phyloP scores from a whole-genome alignment of 1,284 basidiomycete genomes.

The Microstroma glucosiphilum region DNA sequence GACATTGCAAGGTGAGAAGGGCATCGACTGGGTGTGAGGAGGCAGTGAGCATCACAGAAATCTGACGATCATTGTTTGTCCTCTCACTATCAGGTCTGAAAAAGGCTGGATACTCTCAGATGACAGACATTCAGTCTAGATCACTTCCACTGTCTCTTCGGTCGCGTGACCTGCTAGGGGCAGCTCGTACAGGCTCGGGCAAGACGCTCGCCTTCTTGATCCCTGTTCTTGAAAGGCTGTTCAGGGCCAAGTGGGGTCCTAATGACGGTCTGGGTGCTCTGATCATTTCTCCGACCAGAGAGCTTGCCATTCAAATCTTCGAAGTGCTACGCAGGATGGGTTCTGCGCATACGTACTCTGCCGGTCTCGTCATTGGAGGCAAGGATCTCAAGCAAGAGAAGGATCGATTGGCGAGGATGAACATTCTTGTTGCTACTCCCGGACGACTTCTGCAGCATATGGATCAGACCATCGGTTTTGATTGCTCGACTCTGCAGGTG shows the following conservation, averaged over 20 bases:
- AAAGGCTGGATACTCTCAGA: constrained; percentile 40
- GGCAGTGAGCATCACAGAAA: background rate
- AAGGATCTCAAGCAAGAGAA: constrained; percentile 91
- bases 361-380: constrained; percentile 90
- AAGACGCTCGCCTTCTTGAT: constrained; percentile 78
- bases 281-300: constrained; percentile 89
- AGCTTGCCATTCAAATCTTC: constrained; percentile 94
- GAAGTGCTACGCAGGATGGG: constrained; percentile 89
- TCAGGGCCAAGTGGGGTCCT: constrained; percentile 69
- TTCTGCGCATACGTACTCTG: constrained; percentile 82
- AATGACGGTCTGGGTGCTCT: constrained; percentile 82
- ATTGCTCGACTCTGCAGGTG: constrained; percentile 79
- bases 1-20: constrained; percentile 26
- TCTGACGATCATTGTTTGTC: background rate
- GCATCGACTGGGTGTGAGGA: background rate
- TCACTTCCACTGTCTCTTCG: constrained; percentile 40
- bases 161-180: constrained; percentile 59
- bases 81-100: constrained; percentile 22
- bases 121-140: constrained; percentile 46
- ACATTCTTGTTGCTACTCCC: constrained; percentile 93
- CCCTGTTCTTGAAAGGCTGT: constrained; percentile 68
- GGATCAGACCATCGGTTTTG: constrained; percentile 95
- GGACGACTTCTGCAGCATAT: constrained; percentile 92
- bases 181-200: constrained; percentile 72
- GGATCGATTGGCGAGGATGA: constrained; percentile 75